These are phyloP conservation scores for Colletotrichum destructivum DNA, from an alignment of 2,329 filamentous ascomycete genomes.

Conservation along the genomic window DNA sequence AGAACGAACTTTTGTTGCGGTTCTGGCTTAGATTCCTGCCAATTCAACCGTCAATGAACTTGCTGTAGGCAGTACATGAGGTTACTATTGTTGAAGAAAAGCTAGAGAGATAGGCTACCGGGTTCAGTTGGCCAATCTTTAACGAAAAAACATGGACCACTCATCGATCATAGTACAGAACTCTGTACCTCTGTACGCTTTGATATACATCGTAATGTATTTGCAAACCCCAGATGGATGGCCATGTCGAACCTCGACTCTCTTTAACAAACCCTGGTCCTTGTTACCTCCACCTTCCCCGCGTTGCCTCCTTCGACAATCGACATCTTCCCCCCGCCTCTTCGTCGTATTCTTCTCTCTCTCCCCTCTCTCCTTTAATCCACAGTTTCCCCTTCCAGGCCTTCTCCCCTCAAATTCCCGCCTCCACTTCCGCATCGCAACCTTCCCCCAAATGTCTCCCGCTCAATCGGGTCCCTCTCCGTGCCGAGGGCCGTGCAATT, in stretches of 20 bases:
- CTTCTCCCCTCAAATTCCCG: conserved; percentile 2
- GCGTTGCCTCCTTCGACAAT: background rate
- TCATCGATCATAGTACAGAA: no score
- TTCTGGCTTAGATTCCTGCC: no score
- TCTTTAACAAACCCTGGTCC: background rate
- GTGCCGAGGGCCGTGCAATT: conserved; percentile 23
- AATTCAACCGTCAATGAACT: no score
- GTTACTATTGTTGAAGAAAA: no score
- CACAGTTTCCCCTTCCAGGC: conserved; percentile 21
- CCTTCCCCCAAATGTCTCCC: conserved; percentile 25
- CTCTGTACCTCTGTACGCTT: no score
- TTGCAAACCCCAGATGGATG: no score
- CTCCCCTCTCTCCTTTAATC: conserved; percentile 12
- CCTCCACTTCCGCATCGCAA: conserved; percentile 20
- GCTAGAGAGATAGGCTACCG: no score
- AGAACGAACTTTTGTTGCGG: no score
- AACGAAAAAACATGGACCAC: no score
- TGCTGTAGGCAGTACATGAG: no score
- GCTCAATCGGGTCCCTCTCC: background rate
- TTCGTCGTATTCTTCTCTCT: conserved; percentile 2
- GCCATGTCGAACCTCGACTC: background rate
- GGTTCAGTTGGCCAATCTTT: no score
- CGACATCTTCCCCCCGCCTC: background rate
- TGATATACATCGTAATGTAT: no score
- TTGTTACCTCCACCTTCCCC: background rate